Conservation (phyloP, 768 basidiomycete species). For the Auriscalpium microsporum region DNA sequence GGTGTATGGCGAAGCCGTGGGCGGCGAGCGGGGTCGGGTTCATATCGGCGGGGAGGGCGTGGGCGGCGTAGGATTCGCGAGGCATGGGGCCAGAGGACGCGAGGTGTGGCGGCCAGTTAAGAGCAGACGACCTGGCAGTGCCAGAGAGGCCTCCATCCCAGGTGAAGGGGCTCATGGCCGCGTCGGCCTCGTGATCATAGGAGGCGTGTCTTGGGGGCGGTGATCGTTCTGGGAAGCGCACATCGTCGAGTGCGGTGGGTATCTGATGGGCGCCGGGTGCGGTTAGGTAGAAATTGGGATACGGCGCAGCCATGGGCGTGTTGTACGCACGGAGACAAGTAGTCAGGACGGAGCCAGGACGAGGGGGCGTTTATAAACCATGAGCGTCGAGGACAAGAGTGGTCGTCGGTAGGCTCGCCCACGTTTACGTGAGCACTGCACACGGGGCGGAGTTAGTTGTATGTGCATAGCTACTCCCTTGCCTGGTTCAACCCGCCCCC, state of each 20-base stretch:
- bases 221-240: neutral
- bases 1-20: conserved; percentile 1
- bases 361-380: too few species aligned
- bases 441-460: too few species aligned
- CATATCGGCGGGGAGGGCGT: neutral
- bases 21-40: conserved; percentile 11
- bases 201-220: neutral
- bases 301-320: neutral
- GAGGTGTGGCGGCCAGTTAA: neutral
- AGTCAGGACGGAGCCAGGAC: too few species aligned
- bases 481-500: too few species aligned
- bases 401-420: too few species aligned
- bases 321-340: too few species aligned
- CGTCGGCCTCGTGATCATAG: neutral
- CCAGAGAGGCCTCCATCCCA: neutral
- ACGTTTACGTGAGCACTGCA: too few species aligned
- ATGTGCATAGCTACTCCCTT: too few species aligned
- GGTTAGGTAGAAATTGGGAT: neutral
- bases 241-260: neutral
- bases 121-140: neutral
- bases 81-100: neutral
- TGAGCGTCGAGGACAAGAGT: too few species aligned
- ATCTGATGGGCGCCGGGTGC: neutral
- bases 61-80: neutral
- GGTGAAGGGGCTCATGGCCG: neutral